Evolutionary conservation across 2,329 filamentous ascomycete genomes (phyloP).

Genomic region (Sarocladiaceae sp.): DNA sequence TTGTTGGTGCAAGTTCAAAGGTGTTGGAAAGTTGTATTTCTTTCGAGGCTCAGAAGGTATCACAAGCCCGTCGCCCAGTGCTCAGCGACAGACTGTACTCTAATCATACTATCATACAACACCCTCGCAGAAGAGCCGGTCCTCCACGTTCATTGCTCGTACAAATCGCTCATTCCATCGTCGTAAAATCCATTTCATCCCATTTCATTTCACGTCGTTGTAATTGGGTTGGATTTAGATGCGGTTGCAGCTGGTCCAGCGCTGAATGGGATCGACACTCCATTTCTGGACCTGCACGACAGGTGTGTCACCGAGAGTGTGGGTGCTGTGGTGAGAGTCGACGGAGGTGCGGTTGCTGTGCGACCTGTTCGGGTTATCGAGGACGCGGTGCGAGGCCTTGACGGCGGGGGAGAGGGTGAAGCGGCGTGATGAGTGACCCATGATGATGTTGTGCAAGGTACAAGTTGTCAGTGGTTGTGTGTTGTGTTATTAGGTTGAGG

Average conservation of each 20-base stretch:
- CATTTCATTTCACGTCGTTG: too few relatives aligned
- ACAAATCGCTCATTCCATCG: too few relatives aligned
- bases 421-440: conserved; percentile 2
- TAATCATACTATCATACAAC: too few relatives aligned
- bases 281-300: conserved; percentile 3
- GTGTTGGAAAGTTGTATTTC: too few relatives aligned
- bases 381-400: conserved; percentile 4
- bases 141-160: not conserved
- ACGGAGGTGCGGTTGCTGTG: conserved; percentile 3
- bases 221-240: not conserved
- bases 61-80: not conserved
- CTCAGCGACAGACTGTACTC: not conserved
- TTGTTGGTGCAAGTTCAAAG: not conserved
- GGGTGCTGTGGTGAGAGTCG: conserved; percentile 1
- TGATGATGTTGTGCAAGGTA: not conserved
- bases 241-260: conserved; percentile 7
- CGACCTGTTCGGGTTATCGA: conserved; percentile 3
- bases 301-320: not conserved
- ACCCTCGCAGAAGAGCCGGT: too few relatives aligned
- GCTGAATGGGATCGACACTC: not conserved
- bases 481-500: not conserved
- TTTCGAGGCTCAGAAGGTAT: too few relatives aligned
- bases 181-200: too few relatives aligned
- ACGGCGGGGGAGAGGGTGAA: conserved; percentile 5
- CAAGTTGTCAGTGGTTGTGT: not conserved